phyloP scores from a whole-genome alignment of 2,329 filamentous ascomycete genomes.

The Pyricularia grisea region DNA sequence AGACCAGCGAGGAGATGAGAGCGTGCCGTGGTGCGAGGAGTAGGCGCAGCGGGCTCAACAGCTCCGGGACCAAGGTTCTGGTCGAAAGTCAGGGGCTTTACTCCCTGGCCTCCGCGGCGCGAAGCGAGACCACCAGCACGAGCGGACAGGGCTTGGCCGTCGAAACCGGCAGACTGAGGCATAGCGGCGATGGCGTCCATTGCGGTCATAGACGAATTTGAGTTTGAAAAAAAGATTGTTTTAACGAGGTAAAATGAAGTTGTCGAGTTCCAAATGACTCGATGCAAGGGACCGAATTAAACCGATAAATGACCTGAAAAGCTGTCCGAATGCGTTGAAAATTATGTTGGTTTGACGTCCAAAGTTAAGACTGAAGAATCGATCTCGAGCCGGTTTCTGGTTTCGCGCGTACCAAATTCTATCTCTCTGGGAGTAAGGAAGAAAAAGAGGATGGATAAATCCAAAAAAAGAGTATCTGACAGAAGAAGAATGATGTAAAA shows the following conservation, averaged over 20 bases:
- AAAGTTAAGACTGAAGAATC: not conserved
- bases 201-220: conserved; percentile 14
- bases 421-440: conserved; percentile 3
- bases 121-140: conserved; percentile 76
- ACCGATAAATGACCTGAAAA: not conserved
- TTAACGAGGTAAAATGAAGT: conserved; percentile 2
- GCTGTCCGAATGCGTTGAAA: not conserved
- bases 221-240: too few relatives aligned
- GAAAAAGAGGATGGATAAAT: not conserved
- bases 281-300: conserved; percentile 1
- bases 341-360: not conserved
- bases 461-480: not conserved
- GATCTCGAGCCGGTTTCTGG: conserved; percentile 1
- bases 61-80: conserved; percentile 60
- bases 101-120: conserved; percentile 70
- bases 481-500: not conserved
- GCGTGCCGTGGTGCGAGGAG: conserved; percentile 77
- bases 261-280: conserved; percentile 3
- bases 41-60: conserved; percentile 59
- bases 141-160: conserved; percentile 50
- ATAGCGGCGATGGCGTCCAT: conserved; percentile 99
- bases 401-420: not conserved
- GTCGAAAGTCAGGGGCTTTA: conserved; percentile 83
- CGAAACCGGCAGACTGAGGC: conserved; percentile 76
- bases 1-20: conserved; percentile 90